Conservation (phyloP, 2,329 filamentous ascomycete genomes). For the Trichoderma sp. region DNA sequence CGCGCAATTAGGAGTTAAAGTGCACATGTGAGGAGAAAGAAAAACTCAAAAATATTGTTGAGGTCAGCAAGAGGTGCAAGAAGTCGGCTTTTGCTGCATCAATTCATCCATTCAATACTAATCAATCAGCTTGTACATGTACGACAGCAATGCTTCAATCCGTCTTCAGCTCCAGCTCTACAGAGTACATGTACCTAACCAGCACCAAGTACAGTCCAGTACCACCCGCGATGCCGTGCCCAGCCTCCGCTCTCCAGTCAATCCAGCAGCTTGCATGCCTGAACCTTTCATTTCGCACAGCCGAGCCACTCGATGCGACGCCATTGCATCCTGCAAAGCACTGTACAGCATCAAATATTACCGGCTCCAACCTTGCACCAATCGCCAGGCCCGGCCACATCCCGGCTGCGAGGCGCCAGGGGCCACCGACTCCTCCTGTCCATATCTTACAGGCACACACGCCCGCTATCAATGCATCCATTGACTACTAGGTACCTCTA, state of each 20-base stretch:
- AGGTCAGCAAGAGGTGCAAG: not conserved
- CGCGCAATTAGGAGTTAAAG: not conserved
- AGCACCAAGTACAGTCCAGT: not conserved
- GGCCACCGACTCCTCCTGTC: conserved; percentile 3
- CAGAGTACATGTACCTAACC: not conserved
- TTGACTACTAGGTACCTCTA: too few relatives aligned
- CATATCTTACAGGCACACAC: not conserved
- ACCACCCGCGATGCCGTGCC: not conserved
- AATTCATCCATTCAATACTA: not conserved
- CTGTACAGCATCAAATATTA: not conserved
- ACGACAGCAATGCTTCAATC: too few relatives aligned
- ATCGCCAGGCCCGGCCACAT: not conserved
- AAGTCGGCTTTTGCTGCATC: not conserved
- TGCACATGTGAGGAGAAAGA: not conserved
- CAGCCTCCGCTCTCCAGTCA: not conserved
- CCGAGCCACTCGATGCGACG: not conserved
- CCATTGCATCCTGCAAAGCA: not conserved
- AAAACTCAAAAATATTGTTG: not conserved
- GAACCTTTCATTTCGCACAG: conserved; percentile 19
- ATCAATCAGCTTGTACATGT: not conserved
- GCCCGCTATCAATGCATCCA: not conserved
- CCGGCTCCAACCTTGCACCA: not conserved
- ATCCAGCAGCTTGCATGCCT: not conserved
- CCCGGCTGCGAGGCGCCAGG: conserved; percentile 7
- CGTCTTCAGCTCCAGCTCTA: not conserved